Evolutionary conservation across 257 asterid genomes (phyloP).

Genomic region (Petunia axillaris): DNA sequence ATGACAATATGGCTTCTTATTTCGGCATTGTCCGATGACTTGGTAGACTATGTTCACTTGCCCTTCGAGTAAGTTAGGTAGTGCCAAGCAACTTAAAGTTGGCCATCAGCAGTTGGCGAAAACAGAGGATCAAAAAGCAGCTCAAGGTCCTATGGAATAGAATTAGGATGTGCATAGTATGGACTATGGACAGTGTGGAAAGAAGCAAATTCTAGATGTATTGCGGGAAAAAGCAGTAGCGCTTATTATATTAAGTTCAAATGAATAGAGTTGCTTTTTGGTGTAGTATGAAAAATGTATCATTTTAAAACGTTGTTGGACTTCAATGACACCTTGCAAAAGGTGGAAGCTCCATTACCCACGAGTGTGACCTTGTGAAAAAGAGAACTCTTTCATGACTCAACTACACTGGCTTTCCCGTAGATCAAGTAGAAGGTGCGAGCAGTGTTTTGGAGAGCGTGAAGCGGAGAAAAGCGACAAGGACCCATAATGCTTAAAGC

Average conservation of each 20-base stretch:
- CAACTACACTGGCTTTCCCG: too few species aligned
- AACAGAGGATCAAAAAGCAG: neutral
- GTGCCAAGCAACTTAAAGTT: neutral
- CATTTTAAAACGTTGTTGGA: neutral
- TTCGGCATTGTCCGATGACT: neutral
- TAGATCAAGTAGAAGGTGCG: slow-evolving; percentile 11
- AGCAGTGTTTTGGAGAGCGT: too few species aligned
- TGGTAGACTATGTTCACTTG: neutral
- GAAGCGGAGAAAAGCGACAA: too few species aligned
- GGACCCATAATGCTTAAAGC: too few species aligned
- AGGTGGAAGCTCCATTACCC: neutral
- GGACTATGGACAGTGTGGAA: neutral
- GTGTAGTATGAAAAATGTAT: neutral
- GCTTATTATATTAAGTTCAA: neutral
- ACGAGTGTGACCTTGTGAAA: too few species aligned
- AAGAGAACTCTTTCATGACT: too few species aligned
- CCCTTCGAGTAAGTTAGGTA: slow-evolving; percentile 15
- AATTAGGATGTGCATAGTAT: too few species aligned
- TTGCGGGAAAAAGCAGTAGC: neutral
- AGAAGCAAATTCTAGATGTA: neutral
- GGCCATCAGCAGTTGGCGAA: slow-evolving; percentile 3
- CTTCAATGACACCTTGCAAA: neutral
- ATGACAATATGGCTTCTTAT: neutral
- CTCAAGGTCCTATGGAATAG: neutral
- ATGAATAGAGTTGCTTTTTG: neutral